Evolutionary conservation across 2,329 filamentous ascomycete genomes (phyloP).

Genomic region (Xylaria sp.): DNA sequence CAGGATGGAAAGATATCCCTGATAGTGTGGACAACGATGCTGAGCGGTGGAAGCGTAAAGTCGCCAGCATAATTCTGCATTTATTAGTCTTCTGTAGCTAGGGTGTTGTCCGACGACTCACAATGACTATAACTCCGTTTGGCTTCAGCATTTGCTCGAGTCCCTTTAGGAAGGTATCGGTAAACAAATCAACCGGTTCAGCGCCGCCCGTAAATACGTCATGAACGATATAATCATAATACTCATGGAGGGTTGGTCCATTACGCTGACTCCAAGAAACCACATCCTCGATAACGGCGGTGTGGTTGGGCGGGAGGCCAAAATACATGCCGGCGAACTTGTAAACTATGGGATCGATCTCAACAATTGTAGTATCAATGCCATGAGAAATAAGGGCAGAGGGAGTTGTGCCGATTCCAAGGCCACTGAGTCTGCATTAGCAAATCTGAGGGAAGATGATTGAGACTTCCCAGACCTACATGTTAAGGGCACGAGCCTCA

Average conservation of each 20-base stretch:
- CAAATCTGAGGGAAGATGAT: conserved; percentile 1
- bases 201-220: conserved; percentile 98
- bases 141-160: conserved; percentile 74
- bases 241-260: conserved; percentile 49
- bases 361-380: conserved; percentile 90
- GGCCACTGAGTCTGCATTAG: conserved; percentile 62
- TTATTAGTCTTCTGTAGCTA: conserved; percentile 8
- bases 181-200: conserved; percentile 88
- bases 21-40: conserved; percentile 83
- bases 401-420: conserved; percentile 91
- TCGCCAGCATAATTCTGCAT: conserved; percentile 94
- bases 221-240: conserved; percentile 92
- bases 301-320: conserved; percentile 76
- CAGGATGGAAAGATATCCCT: conserved; percentile 83
- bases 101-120: conserved; percentile 50
- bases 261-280: conserved; percentile 66
- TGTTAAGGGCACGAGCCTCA: conserved; percentile 80
- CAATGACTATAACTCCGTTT: conserved; percentile 85
- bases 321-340: conserved; percentile 86
- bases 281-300: conserved; percentile 81
- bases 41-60: conserved; percentile 75
- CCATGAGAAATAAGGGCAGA: conserved; percentile 85
- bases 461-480: conserved; percentile 61
- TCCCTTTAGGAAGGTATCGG: conserved; percentile 77
- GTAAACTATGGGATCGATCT: conserved; percentile 90